Evolutionary conservation across 768 basidiomycete genomes (phyloP), one percentile per base, ranked within the genome.

Genomic region (Cystofilobasidium macerans): DNA sequence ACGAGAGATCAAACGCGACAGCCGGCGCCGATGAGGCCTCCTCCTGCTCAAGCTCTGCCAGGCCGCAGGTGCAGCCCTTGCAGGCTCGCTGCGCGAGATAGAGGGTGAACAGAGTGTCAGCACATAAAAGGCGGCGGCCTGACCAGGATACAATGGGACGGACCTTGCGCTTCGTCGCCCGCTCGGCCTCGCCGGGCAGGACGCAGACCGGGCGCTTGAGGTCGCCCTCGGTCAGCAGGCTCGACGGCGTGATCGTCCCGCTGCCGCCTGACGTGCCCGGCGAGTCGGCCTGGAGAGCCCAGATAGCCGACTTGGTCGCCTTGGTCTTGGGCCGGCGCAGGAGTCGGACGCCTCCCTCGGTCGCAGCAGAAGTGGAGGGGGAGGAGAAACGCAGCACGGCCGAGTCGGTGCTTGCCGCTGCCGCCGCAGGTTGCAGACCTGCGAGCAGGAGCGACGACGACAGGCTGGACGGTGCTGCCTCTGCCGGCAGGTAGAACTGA

Each of bases 61-160:
- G 81, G n/a, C 95, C 95, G 73, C 95, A 99, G 2, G 89, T 83
- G 77, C 95, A 99, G 74, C 84, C 84, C 79, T 97, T 97, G 82
- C 95, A 99, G 35, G 95, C 94, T 77, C 75, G 51, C 65, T 66
- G 61, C 4, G 45, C 0, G 16, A 40, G 22, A 12, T 60, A 3
- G 26, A 51, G 47, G 3, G 8, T 18, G 28, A 16, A 51, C 61
- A 53, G 28, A 18, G 5, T 30, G 28, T 32, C 51, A 57, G 28
- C 43, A 53, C 68, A 70, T 32, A 73, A n/a, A n/a, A n/a, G n/a
- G n/a, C n/a, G n/a, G n/a, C n/a, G n/a, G n/a, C n/a, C n/a, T n/a
- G 73, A 63, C 71, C 58, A 71, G 69, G 69, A 73, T 18, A 35
- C 3, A 71, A 32, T 71, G 71, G 62, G 71, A 73, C 72, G 70